Evolutionary conservation across 495 filamentous ascomycete genomes (phyloP).

Genomic region (Opeltia flavorubescens): DNA sequence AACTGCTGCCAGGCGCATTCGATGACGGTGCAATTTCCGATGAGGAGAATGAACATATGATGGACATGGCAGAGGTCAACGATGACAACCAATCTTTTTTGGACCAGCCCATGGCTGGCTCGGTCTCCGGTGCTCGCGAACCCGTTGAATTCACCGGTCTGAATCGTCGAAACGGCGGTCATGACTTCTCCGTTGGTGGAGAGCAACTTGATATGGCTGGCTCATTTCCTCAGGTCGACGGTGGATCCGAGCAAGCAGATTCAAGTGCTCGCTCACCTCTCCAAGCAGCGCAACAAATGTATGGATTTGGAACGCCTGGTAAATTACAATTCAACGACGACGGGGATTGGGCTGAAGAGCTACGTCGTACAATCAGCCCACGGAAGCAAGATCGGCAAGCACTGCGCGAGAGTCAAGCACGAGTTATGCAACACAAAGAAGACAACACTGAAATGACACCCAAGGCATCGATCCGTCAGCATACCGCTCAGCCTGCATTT

Average conservation of each 20-base stretch:
- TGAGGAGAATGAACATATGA: slow-evolving; percentile 28
- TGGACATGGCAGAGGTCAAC: slow-evolving; percentile 31
- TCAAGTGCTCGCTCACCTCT: slow-evolving; percentile 31
- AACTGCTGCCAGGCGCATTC: slow-evolving; percentile 66
- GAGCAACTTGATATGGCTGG: slow-evolving; percentile 68
- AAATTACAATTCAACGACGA: slow-evolving; percentile 42
- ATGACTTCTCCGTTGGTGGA: slow-evolving; percentile 45
- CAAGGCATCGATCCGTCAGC: slow-evolving; percentile 16
- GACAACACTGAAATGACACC: slow-evolving; percentile 23
- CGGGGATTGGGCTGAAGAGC: slow-evolving; percentile 78
- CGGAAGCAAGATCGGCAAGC: slow-evolving; percentile 68
- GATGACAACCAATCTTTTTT: slow-evolving; percentile 62
- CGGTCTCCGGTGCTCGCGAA: slow-evolving; percentile 50
- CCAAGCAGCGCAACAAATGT: slow-evolving; percentile 24
- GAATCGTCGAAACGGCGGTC: slow-evolving; percentile 50
- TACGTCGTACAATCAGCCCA: slow-evolving; percentile 84
- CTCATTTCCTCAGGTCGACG: slow-evolving; percentile 48
- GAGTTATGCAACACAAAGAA: slow-evolving; percentile 32
- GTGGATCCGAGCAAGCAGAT: slow-evolving; percentile 34
- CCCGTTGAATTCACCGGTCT: slow-evolving; percentile 42
- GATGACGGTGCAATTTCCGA: slow-evolving; percentile 40
- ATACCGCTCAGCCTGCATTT: slow-evolving; percentile 43
- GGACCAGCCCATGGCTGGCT: slow-evolving; percentile 76
- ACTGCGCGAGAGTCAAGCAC: slow-evolving; percentile 43
- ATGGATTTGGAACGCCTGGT: slow-evolving; percentile 38